phyloP scores from a whole-genome alignment of 306 rosid genomes.

The Quercus engelmannii region DNA sequence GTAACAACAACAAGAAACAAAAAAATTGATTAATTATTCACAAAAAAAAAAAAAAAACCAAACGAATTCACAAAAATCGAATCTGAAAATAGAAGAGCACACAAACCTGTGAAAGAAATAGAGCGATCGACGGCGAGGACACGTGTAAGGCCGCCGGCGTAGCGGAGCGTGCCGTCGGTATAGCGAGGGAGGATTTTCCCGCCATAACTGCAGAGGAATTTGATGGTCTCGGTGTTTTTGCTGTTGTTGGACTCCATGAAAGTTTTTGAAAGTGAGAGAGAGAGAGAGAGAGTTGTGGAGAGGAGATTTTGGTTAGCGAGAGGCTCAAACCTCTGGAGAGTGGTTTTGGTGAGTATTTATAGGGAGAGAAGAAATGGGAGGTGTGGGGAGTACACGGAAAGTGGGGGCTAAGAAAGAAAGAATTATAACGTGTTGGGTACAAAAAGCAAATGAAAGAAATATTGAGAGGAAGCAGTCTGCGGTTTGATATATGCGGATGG shows the following conservation, averaged over 20 bases:
- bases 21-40: neutral
- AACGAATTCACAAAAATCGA: neutral
- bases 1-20: neutral
- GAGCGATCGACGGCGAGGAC: constrained; percentile 62
- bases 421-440: neutral
- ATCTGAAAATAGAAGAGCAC: neutral
- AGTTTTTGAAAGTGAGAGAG: neutral
- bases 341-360: constrained; percentile 42
- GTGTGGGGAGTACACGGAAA: constrained; percentile 32
- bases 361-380: neutral
- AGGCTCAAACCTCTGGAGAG: constrained; percentile 35
- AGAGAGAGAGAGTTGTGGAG: neutral
- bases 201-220: constrained; percentile 82
- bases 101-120: constrained; percentile 61
- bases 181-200: constrained; percentile 79
- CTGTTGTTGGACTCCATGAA: constrained; percentile 20
- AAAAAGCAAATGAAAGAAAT: neutral
- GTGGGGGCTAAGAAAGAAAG: too few relatives aligned
- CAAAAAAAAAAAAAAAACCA: neutral
- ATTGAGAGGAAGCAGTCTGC: too few relatives aligned
- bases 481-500: neutral
- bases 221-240: constrained; percentile 23
- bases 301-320: neutral
- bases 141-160: constrained; percentile 78
- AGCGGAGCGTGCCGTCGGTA: constrained; percentile 72